Evolutionary conservation across 2,329 filamentous ascomycete species (phyloP).

Genomic region (Sporothrix curviconia): DNA sequence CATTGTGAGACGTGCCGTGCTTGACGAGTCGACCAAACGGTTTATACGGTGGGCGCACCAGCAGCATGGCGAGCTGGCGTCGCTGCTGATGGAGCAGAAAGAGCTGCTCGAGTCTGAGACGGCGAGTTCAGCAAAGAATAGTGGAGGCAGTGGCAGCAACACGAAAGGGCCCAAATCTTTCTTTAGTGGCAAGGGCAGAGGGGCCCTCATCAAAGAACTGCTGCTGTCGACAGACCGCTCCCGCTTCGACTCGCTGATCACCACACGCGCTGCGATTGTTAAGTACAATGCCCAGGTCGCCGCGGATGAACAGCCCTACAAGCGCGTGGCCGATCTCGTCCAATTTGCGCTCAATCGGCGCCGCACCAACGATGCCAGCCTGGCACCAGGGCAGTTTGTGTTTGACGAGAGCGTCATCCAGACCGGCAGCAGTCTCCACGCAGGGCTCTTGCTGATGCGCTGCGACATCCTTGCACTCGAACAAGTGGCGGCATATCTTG

Average conservation of each 20-base stretch:
- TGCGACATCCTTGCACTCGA: constrained; percentile 42
- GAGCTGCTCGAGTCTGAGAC: constrained; percentile 23
- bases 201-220: background rate
- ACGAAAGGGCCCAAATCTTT: no score
- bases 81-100: constrained; percentile 23
- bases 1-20: constrained; percentile 50
- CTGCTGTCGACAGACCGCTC: background rate
- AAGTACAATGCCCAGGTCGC: background rate
- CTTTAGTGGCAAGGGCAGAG: background rate
- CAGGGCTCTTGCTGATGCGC: constrained; percentile 38
- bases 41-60: constrained; percentile 44
- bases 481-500: constrained; percentile 20
- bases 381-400: constrained; percentile 24
- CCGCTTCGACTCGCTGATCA: background rate
- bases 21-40: constrained; percentile 59
- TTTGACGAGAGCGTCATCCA: constrained; percentile 33
- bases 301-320: constrained; percentile 44
- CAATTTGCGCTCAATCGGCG: constrained; percentile 31
- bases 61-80: constrained; percentile 30
- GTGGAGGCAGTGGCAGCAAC: background rate
- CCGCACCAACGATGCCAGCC: background rate
- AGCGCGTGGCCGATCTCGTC: constrained; percentile 40
- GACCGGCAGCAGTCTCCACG: constrained; percentile 34
- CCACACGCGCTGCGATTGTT: background rate
- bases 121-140: background rate